Base-by-base conservation (phyloP, 2,329 filamentous ascomycete species). In the Phialemonium atrogriseum region DNA sequence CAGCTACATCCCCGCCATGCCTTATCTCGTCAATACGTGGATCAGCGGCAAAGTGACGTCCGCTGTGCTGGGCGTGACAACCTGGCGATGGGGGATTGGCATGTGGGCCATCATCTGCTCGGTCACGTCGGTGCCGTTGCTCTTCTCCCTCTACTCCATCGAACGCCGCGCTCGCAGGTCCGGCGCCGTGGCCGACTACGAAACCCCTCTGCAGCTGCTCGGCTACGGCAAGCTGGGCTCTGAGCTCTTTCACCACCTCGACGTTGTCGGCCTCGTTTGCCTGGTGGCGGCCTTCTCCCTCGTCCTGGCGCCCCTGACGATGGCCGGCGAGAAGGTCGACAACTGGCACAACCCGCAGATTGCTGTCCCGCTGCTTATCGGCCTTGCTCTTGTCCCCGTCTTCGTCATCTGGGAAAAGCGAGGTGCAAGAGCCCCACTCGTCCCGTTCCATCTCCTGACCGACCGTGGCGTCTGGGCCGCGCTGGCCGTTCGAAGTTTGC, bases 51-150 rank as follows among this genome's bases (percentile, higher is more conserved):
- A 72, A 38, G 54, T 80, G 30, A 65, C 70, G 0, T 47, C 51
- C 0, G 60, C 68, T 0, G 69, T 78, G 1, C 45, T 78, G 13
- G 43, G 35, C 0, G 48, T 46, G 2, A 70, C 69, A 0, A 65
- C 58, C 2, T 80, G 76, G 76, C 54, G 64, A 36, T 79, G 73
- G 73, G 76, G 75, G 10, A 62, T 76, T 15, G 75, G 73, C 40
- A 79, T 80, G 73, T 80, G 70, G 62, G 63, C 61, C 27, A 68
- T 79, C 39, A 73, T 78, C 30, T 77, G 72, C 44, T 68, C 74
- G 1, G 55, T 72, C 7, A 68, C 66, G 34, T 61, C 68, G 0
- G 37, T 77, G 5, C 73, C 76, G 2, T 57, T 80, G 1, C 52
- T 79, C 12, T 40, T 58, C 1, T 62, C 64, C 0, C 55, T 73